Evolutionary conservation across 306 rosid genomes (phyloP).

Genomic region (Dryas drummondii): DNA sequence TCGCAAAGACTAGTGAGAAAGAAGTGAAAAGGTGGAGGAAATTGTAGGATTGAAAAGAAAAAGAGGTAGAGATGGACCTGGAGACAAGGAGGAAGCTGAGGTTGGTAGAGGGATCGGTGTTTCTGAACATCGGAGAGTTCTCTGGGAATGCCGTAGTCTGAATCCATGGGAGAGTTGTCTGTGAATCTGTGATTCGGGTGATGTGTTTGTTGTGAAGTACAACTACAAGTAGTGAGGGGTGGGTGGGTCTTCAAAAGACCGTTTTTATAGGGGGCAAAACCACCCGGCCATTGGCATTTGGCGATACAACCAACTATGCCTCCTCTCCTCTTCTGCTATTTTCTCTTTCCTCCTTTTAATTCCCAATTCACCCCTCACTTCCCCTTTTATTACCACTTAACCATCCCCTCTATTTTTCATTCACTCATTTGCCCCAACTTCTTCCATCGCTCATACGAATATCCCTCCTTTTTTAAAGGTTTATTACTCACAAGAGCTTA

Average conservation of each 20-base stretch:
- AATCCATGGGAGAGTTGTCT: conserved; percentile 46
- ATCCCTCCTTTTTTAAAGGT: too few species aligned
- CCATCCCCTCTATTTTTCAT: not conserved
- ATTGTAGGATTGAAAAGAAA: not conserved
- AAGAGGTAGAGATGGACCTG: conserved; percentile 33
- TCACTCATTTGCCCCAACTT: not conserved
- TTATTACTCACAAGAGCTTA: too few species aligned
- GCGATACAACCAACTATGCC: conserved; percentile 20
- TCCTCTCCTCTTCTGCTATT: too few species aligned
- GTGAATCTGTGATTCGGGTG: not conserved
- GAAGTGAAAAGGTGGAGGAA: too few species aligned
- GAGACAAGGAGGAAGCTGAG: conserved; percentile 83
- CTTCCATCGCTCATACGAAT: too few species aligned
- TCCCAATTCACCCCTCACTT: not conserved
- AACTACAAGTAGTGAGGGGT: not conserved
- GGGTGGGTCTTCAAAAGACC: not conserved
- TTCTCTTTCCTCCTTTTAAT: not conserved
- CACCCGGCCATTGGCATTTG: not conserved
- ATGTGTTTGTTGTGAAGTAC: not conserved
- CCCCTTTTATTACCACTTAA: not conserved
- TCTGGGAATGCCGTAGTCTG: conserved; percentile 90
- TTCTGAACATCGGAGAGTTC: conserved; percentile 90
- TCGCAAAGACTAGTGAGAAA: not conserved
- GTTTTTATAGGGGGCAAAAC: conserved; percentile 7
- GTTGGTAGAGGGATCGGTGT: conserved; percentile 70